Evolutionary conservation across 169 alveolate species (phyloP).

Genomic region (Miamiensis avidus): DNA sequence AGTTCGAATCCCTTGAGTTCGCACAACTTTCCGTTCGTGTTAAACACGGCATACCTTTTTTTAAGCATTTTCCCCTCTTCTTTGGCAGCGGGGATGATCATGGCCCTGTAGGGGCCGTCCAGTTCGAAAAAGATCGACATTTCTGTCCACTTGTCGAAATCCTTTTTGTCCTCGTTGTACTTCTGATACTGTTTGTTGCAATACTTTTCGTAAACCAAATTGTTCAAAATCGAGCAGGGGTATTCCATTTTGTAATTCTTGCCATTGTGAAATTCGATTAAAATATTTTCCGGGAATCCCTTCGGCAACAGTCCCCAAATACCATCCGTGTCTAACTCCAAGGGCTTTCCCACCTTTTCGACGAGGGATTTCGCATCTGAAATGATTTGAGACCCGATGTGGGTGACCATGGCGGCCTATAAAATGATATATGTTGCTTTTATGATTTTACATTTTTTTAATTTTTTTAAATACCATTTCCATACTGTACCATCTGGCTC

Average conservation of each 20-base stretch:
- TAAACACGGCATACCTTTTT: conserved; percentile 94
- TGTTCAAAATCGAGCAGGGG: conserved; percentile 95
- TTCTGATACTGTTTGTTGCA: conserved; percentile 95
- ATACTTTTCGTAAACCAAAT: conserved; percentile 93
- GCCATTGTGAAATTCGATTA: conserved; percentile 74
- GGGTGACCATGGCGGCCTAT: conserved; percentile 97
- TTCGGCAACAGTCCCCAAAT: conserved; percentile 98
- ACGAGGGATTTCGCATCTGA: conserved; percentile 88
- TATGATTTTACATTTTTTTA: no score
- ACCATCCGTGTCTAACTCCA: conserved; percentile 99
- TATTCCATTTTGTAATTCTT: conserved; percentile 86
- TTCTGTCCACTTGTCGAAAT: conserved; percentile 83
- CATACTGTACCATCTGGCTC: conserved; percentile 99
- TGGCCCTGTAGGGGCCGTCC: conserved; percentile 99
- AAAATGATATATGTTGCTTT: no score
- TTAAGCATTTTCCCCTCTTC: conserved; percentile 95
- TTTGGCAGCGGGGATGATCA: conserved; percentile 98
- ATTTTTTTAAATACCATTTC: conserved; percentile 82
- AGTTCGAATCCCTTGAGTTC: conserved; percentile 98
- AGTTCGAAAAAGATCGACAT: conserved; percentile 98
- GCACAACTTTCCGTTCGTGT: conserved; percentile 90
- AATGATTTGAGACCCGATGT: conserved; percentile 96
- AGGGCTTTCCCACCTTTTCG: conserved; percentile 96
- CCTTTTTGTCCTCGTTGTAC: conserved; percentile 51
- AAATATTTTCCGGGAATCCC: conserved; percentile 93